A percentile compares a stretch with the other conserved stretches of the same genome.
Evolutionary conservation across 1,284 basidiomycete species (phyloP).

Genomic region (Polyporus tsugae): DNA sequence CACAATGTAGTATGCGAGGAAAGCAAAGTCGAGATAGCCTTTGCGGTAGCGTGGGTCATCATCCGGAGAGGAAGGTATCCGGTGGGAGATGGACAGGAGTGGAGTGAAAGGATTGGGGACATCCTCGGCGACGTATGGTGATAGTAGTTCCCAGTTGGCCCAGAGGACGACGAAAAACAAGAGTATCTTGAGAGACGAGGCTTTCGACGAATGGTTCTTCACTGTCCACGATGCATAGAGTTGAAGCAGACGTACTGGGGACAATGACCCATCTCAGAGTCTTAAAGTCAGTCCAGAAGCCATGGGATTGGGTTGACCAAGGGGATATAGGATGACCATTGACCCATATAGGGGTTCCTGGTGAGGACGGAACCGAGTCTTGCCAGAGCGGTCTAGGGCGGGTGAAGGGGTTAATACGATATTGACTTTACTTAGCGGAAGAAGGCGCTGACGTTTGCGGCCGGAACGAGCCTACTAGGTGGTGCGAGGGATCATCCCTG

Average conservation of each 20-base stretch:
- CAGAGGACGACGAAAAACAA: conserved; percentile 78
- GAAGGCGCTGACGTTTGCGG: conserved; percentile 62
- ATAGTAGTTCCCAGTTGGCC: conserved; percentile 72
- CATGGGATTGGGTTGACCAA: conserved; percentile 39
- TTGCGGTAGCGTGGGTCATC: conserved; percentile 78
- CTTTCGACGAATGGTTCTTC: conserved; percentile 45
- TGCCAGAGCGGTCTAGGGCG: conserved; percentile 22
- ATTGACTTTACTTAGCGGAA: background rate
- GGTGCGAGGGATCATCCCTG: conserved; percentile 63
- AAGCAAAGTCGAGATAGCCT: conserved; percentile 81
- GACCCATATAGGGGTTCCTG: conserved; percentile 14
- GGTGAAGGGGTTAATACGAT: background rate
- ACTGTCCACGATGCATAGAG: conserved; percentile 1
- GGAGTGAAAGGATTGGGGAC: conserved; percentile 79
- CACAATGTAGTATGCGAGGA: conserved; percentile 89
- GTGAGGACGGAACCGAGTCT: conserved; percentile 19
- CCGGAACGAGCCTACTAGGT: conserved; percentile 65
- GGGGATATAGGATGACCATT: conserved; percentile 20
- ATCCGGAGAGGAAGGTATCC: conserved; percentile 58
- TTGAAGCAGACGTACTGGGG: conserved; percentile 60
- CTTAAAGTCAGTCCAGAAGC: conserved; percentile 56
- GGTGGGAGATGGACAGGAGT: conserved; percentile 83
- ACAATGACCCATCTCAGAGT: conserved; percentile 78
- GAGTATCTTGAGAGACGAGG: conserved; percentile 77
- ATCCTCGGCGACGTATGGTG: conserved; percentile 56